Conservation (phyloP, 2,329 filamentous ascomycete species). For the Sclerotinia spermophila region DNA sequence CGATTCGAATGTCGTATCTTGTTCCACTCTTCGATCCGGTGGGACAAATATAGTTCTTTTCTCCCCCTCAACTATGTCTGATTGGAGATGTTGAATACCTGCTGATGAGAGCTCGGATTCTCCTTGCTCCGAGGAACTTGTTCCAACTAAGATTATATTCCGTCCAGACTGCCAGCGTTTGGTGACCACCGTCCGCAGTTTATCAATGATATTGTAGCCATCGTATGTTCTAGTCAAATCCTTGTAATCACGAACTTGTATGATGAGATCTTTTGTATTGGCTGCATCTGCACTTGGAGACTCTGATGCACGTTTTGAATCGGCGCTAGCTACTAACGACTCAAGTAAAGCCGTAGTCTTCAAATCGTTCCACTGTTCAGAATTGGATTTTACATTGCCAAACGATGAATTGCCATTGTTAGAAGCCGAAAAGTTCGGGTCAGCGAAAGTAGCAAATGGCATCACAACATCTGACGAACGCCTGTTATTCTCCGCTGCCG, state of each 20-base stretch:
- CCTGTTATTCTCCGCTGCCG: not conserved
- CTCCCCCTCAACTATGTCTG: conserved; percentile 44
- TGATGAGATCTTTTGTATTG: conserved; percentile 44
- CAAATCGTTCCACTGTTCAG: conserved; percentile 56
- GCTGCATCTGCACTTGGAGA: conserved; percentile 28
- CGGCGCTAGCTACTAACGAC: conserved; percentile 50
- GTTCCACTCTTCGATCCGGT: conserved; percentile 42
- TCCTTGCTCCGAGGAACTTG: conserved; percentile 56
- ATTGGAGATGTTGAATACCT: conserved; percentile 43
- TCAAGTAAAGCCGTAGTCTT: conserved; percentile 58
- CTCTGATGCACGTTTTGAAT: conserved; percentile 37
- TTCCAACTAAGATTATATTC: conserved; percentile 75
- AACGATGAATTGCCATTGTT: conserved; percentile 3
- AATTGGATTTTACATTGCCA: conserved; percentile 20
- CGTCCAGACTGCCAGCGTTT: conserved; percentile 67
- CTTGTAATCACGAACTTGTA: conserved; percentile 77
- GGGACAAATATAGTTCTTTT: conserved; percentile 54
- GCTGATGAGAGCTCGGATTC: conserved; percentile 40
- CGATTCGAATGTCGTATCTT: conserved; percentile 43
- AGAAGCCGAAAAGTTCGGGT: conserved; percentile 18
- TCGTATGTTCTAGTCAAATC: conserved; percentile 69
- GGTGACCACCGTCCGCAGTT: conserved; percentile 69
- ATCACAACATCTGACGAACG: conserved; percentile 12
- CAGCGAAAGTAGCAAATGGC: conserved; percentile 9
- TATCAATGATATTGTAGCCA: conserved; percentile 64